Evolutionary conservation across 169 alveolate genomes (phyloP).

Genomic region (Plasmodium malariae): DNA sequence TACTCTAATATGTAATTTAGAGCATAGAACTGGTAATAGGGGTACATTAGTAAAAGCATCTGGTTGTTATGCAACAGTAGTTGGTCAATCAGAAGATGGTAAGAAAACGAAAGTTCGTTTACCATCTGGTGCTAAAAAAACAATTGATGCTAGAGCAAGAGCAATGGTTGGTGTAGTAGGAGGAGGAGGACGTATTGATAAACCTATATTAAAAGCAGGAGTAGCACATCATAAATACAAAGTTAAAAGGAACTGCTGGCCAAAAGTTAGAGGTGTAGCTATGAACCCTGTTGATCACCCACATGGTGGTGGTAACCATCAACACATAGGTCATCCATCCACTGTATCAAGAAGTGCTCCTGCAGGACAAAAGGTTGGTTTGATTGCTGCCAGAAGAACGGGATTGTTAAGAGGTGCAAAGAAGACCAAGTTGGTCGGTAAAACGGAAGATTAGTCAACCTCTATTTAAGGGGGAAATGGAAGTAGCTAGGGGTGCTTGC

Average conservation of each 20-base stretch:
- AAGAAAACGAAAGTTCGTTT: constrained; percentile 96
- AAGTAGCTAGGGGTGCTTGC: no score
- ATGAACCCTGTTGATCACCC: constrained; percentile 99
- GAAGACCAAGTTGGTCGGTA: constrained; percentile 85
- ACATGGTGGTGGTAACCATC: constrained; percentile 99
- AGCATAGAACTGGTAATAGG: constrained; percentile 98
- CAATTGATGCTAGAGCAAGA: constrained; percentile 93
- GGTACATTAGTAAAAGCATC: constrained; percentile 99
- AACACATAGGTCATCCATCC: constrained; percentile 99
- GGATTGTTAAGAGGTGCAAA: constrained; percentile 99
- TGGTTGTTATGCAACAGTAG: constrained; percentile 97
- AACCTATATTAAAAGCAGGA: constrained; percentile 99
- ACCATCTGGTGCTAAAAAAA: constrained; percentile 98
- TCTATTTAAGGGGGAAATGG: background rate
- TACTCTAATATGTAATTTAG: constrained; percentile 96
- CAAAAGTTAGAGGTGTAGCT: constrained; percentile 99
- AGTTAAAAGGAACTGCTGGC: constrained; percentile 99
- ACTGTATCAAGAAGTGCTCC: constrained; percentile 98
- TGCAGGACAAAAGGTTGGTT: constrained; percentile 99
- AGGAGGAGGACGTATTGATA: constrained; percentile 99
- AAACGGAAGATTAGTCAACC: constrained; percentile 47
- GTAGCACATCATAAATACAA: constrained; percentile 97
- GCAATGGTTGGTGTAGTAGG: constrained; percentile 99
- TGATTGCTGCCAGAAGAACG: constrained; percentile 99
- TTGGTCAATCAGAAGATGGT: constrained; percentile 98